Conservation (phyloP, 148 eudicot species). For the Rhododendron ovatum region DNA sequence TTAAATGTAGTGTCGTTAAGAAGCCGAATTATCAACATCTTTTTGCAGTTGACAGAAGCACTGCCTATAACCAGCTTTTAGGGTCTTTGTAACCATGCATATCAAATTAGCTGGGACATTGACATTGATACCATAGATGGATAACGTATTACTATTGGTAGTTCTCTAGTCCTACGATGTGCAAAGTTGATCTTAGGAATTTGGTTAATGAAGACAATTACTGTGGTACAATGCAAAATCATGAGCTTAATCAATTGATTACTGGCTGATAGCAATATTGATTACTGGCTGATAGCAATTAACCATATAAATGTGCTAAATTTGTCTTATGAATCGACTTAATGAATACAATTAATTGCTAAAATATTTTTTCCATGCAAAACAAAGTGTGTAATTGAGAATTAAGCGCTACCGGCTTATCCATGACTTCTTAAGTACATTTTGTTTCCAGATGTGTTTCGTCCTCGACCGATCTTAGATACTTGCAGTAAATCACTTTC, state of each 20-base stretch:
- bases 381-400: not conserved
- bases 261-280: not conserved
- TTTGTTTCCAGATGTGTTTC: not conserved
- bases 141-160: not conserved
- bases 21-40: not conserved
- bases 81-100: not conserved
- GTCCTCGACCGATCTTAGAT: not conserved
- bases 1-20: not conserved
- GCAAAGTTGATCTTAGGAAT: not conserved
- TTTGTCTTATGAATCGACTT: not conserved
- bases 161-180: not conserved
- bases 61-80: not conserved
- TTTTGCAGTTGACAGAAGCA: not conserved
- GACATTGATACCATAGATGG: not conserved
- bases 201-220: not conserved
- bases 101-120: not conserved
- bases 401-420: not conserved
- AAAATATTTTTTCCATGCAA: not conserved
- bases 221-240: not conserved
- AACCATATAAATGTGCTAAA: no score
- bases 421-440: not conserved
- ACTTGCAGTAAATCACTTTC: not conserved
- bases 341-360: not conserved
- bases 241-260: not conserved
- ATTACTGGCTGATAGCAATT: not conserved